These are phyloP conservation scores for Agarophyton chilense DNA, from an alignment of 23 red algal genomes.

Conservation along the genomic window DNA sequence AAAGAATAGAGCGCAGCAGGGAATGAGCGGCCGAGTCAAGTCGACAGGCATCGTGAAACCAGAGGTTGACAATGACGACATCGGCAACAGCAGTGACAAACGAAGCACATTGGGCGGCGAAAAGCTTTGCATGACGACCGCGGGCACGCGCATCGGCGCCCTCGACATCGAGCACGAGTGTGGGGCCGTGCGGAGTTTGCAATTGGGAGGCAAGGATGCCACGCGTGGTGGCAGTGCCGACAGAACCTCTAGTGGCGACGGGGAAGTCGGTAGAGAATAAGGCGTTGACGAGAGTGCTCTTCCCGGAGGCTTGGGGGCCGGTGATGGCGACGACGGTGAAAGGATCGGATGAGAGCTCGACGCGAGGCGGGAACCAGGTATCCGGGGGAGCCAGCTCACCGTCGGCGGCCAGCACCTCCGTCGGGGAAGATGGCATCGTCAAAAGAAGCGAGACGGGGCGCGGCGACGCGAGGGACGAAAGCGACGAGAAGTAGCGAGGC, in stretches of 20 bases:
- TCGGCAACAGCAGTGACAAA: conserved; percentile 83
- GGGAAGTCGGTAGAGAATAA: conserved; percentile 80
- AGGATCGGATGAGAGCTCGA: conserved; percentile 9
- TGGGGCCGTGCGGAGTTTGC: conserved; percentile 14
- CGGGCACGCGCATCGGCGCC: conserved; percentile 87
- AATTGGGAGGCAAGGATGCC: conserved; percentile 66
- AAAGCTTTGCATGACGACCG: conserved; percentile 71
- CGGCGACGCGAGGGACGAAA: too few species aligned
- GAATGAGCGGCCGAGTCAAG: conserved; percentile 67
- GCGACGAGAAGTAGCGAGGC: too few species aligned
- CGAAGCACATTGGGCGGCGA: conserved; percentile 65
- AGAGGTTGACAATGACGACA: conserved; percentile 89
- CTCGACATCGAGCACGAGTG: conserved; percentile 93
- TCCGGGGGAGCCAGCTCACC: conserved; percentile 44
- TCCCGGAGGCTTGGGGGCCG: conserved; percentile 83
- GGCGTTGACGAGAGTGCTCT: conserved; percentile 83
- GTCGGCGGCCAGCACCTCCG: conserved; percentile 41
- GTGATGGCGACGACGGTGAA: conserved; percentile 69
- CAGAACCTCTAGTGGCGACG: conserved; percentile 51
- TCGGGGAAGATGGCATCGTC: conserved; percentile 30
- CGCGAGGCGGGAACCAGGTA: conserved; percentile 21
- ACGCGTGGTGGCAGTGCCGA: conserved; percentile 69
- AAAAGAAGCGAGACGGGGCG: too few species aligned
- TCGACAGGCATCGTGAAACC: conserved; percentile 89
- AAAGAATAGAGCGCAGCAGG: conserved; percentile 68